These are phyloP conservation scores for Hypericum androsaemum DNA, from an alignment of 345 rosid species.

Conservation along the genomic window DNA sequence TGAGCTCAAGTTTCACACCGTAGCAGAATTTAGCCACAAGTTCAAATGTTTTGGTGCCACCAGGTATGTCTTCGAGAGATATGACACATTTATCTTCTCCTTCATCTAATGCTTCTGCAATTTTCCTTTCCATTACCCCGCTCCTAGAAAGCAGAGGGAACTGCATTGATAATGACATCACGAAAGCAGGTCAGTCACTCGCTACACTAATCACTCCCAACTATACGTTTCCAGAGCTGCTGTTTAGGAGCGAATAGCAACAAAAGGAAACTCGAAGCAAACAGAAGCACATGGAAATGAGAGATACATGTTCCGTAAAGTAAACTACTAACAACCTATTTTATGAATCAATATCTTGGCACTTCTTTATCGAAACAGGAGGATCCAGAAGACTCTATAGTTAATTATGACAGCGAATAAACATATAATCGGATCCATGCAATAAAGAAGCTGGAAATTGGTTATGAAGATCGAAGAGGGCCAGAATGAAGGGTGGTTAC, in stretches of 20 bases:
- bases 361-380: too few relatives aligned
- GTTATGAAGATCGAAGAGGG: too few relatives aligned
- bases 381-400: too few relatives aligned
- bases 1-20: slow-evolving; percentile 90
- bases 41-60: slow-evolving; percentile 88
- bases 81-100: slow-evolving; percentile 62
- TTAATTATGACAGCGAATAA: too few relatives aligned
- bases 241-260: not conserved
- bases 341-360: too few relatives aligned
- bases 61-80: slow-evolving; percentile 58
- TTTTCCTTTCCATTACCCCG: slow-evolving; percentile 78
- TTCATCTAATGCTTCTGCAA: slow-evolving; percentile 67
- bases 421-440: too few relatives aligned
- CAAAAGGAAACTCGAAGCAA: too few relatives aligned
- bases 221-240: too few relatives aligned
- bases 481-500: slow-evolving; percentile 20
- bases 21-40: slow-evolving; percentile 93
- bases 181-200: slow-evolving; percentile 12
- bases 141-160: slow-evolving; percentile 94
- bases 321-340: too few relatives aligned
- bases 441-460: too few relatives aligned
- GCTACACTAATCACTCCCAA: not conserved
- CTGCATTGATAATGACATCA: slow-evolving; percentile 33
- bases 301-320: too few relatives aligned
- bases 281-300: too few relatives aligned